phyloP scores from a whole-genome alignment of 2,329 filamentous ascomycete species.

The Diaporthe longicolla region DNA sequence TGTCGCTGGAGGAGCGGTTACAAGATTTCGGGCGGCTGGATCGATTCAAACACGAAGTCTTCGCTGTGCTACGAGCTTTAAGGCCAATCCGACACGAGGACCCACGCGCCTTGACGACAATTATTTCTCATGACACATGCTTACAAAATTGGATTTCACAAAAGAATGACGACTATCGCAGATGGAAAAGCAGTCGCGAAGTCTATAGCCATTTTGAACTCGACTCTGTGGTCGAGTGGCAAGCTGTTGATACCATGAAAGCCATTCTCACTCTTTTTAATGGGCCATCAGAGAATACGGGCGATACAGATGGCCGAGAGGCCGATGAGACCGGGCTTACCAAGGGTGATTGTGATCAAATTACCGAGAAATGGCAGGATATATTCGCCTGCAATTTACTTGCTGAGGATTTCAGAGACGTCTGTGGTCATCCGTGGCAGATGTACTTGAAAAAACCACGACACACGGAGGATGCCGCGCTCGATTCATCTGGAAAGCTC shows the following conservation, averaged over 20 bases:
- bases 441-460: background rate
- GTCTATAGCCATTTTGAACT: background rate
- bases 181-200: background rate
- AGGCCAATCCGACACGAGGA: background rate
- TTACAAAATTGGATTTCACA: background rate
- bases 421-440: background rate
- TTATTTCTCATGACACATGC: background rate
- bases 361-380: background rate
- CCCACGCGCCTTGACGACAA: background rate
- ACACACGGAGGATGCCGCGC: background rate
- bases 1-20: background rate
- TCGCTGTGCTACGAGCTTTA: background rate
- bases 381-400: background rate
- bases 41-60: background rate
- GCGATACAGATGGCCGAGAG: background rate
- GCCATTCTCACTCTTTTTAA: background rate
- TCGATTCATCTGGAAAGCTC: background rate
- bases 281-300: no score
- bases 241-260: background rate
- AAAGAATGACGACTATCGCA: background rate
- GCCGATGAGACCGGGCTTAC: fast-evolving
- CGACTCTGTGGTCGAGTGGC: background rate
- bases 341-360: background rate
- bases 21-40: background rate
- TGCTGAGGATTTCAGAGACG: background rate